Evolutionary conservation across 2,329 filamentous ascomycete genomes (phyloP).

Genomic region (Stagonosporopsis cucurbitacearum): DNA sequence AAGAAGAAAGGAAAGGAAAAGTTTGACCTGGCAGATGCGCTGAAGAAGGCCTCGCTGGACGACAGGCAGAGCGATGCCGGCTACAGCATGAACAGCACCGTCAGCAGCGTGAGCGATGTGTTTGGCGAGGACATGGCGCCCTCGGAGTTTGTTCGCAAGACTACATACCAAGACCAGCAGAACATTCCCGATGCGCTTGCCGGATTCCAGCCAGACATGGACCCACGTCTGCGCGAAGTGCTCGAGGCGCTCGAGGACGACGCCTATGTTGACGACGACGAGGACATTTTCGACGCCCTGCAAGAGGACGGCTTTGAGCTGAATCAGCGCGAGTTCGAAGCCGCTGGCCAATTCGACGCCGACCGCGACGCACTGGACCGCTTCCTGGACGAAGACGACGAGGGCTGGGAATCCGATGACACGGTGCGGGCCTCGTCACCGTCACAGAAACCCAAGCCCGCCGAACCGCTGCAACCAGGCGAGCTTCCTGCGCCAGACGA

Average conservation of each 20-base stretch:
- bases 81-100: slow-evolving; percentile 52
- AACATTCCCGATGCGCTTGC: slow-evolving; percentile 88
- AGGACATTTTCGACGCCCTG: slow-evolving; percentile 82
- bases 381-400: slow-evolving; percentile 65
- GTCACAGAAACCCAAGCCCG: slow-evolving; percentile 47
- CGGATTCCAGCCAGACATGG: slow-evolving; percentile 98
- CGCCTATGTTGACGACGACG: slow-evolving; percentile 83
- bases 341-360: slow-evolving; percentile 52
- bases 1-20: slow-evolving; percentile 75
- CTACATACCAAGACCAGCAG: slow-evolving; percentile 91
- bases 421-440: slow-evolving; percentile 72
- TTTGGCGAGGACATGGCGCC: slow-evolving; percentile 78
- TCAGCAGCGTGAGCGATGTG: slow-evolving; percentile 57
- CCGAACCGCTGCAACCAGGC: slow-evolving; percentile 58
- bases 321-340: slow-evolving; percentile 80
- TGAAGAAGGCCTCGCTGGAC: slow-evolving; percentile 61
- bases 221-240: slow-evolving; percentile 86
- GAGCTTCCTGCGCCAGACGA: slow-evolving; percentile 43
- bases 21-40: slow-evolving; percentile 79
- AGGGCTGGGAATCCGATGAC: slow-evolving; percentile 93
- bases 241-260: slow-evolving; percentile 95
- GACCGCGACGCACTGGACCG: slow-evolving; percentile 51
- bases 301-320: slow-evolving; percentile 74
- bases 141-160: slow-evolving; percentile 76
- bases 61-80: slow-evolving; percentile 51